Conservation (phyloP, 2,329 filamentous ascomycete species). For the Akanthomyces uredinophilus region DNA sequence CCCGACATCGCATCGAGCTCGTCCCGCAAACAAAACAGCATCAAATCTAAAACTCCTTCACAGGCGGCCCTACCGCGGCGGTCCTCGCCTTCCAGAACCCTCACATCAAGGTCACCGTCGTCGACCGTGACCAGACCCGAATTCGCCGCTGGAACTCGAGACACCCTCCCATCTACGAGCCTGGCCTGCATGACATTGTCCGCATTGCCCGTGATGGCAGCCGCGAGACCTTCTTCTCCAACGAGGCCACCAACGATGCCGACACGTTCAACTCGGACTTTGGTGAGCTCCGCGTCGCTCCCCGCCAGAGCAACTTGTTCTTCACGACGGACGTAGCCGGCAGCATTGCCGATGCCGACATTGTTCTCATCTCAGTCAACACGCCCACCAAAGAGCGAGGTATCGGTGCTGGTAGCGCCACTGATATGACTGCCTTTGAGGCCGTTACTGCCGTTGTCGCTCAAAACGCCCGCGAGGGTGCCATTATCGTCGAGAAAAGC, state of each 20-base stretch:
- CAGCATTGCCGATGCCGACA: conserved; percentile 61
- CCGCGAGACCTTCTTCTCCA: conserved; percentile 38
- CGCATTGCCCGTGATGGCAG: conserved; percentile 57
- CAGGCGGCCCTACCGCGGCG: conserved; percentile 69
- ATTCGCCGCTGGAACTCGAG: conserved; percentile 70
- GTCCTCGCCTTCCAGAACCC: conserved; percentile 71
- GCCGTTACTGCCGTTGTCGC: conserved; percentile 64
- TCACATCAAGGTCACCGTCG: conserved; percentile 65
- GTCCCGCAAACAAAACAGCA: conserved; percentile 4
- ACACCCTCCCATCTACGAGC: conserved; percentile 71
- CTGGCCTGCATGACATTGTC: conserved; percentile 64
- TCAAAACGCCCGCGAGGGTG: conserved; percentile 57
- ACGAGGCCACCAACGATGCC: conserved; percentile 29
- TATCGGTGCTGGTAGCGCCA: conserved; percentile 63
- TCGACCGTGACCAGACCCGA: conserved; percentile 61
- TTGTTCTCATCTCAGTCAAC: conserved; percentile 73
- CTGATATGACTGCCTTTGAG: conserved; percentile 69
- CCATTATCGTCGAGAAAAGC: conserved; percentile 77
- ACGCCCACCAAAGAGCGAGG: conserved; percentile 72
- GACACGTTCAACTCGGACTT: conserved; percentile 27
- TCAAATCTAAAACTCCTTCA: not conserved
- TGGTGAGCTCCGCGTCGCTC: conserved; percentile 31
- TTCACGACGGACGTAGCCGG: conserved; percentile 64
- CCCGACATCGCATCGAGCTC: not conserved
- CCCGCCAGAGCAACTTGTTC: conserved; percentile 60